phyloP scores from a whole-genome alignment of 768 basidiomycete genomes.

The Russula foetens region DNA sequence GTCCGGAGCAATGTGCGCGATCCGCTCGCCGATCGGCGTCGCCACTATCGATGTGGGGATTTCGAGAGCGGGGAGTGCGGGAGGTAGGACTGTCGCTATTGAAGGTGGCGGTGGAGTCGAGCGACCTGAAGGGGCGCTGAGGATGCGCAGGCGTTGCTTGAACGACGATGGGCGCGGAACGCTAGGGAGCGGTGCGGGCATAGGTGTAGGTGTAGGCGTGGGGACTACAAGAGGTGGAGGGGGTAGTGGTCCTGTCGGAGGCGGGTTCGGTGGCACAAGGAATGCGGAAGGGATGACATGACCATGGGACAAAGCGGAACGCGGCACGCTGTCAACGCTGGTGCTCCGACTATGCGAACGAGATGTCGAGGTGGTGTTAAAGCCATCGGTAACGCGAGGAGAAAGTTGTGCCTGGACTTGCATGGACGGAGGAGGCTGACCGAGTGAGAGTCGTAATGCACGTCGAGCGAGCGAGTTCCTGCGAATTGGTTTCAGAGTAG shows the following conservation, averaged over 20 bases:
- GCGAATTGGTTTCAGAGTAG: conserved; percentile 34
- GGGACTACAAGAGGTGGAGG: conserved; percentile 20
- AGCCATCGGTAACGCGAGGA: conserved; percentile 22
- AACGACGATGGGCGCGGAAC: conserved; percentile 26
- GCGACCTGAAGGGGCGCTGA: conserved; percentile 37
- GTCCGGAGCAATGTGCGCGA: conserved; percentile 43
- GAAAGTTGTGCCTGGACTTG: conserved; percentile 37
- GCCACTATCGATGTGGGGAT: conserved; percentile 27
- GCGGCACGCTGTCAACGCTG: conserved; percentile 20
- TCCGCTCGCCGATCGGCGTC: conserved; percentile 63
- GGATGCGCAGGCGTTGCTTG: conserved; percentile 58
- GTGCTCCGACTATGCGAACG: conserved; percentile 24
- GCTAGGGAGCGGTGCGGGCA: conserved; percentile 15
- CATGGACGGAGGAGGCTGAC: conserved; percentile 59
- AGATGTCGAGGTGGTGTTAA: conserved; percentile 36
- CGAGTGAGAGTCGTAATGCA: conserved; percentile 32
- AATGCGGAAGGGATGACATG: conserved; percentile 36
- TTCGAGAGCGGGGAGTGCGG: conserved; percentile 15
- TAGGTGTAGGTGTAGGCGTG: conserved; percentile 7
- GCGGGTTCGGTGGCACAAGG: conserved; percentile 31
- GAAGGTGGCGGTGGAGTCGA: conserved; percentile 26
- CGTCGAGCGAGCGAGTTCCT: conserved; percentile 47
- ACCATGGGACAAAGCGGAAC: conserved; percentile 35
- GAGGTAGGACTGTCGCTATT: conserved; percentile 19
- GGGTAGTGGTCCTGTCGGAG: conserved; percentile 40